Evolutionary conservation across 2,329 filamentous ascomycete species (phyloP).

Genomic region (Diaporthe sp.): DNA sequence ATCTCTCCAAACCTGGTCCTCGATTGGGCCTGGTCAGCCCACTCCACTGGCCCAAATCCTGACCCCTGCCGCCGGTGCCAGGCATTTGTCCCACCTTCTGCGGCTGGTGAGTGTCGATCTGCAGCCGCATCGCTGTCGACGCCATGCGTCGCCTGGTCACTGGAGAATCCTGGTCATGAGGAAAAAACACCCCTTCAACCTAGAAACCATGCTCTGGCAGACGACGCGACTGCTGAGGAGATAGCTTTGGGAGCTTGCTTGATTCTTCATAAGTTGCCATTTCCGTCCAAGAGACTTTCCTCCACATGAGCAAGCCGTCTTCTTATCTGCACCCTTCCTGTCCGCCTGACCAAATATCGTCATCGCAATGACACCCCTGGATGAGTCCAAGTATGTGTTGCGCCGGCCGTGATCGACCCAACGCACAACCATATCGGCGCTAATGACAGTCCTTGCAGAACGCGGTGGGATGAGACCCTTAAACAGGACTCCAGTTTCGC

Average conservation of each 20-base stretch:
- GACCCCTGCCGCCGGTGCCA: slow-evolving; percentile 32
- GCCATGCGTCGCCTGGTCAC: slow-evolving; percentile 36
- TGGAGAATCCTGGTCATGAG: slow-evolving; percentile 25
- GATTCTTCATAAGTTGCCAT: slow-evolving; percentile 29
- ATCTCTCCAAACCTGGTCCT: slow-evolving; percentile 16
- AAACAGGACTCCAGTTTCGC: slow-evolving; percentile 68
- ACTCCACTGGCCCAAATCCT: slow-evolving; percentile 14
- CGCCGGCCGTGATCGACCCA: background rate
- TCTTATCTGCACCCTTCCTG: slow-evolving; percentile 3
- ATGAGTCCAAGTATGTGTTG: slow-evolving; percentile 64
- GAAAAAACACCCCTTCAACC: background rate
- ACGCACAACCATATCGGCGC: slow-evolving; percentile 3
- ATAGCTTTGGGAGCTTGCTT: background rate
- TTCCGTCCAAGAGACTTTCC: slow-evolving; percentile 10
- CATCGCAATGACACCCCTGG: slow-evolving; percentile 64
- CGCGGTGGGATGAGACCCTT: slow-evolving; percentile 77
- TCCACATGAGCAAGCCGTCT: slow-evolving; percentile 12
- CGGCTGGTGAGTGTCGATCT: slow-evolving; percentile 22
- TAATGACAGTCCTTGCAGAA: slow-evolving; percentile 56
- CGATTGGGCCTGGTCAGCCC: slow-evolving; percentile 39
- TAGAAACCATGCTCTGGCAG: slow-evolving; percentile 6
- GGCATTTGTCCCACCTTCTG: slow-evolving; percentile 23
- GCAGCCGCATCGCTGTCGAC: slow-evolving; percentile 37
- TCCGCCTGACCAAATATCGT: slow-evolving; percentile 25
- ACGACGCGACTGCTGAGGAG: slow-evolving; percentile 2